Evolutionary conservation across 805 yeast genomes (phyloP).

Genomic region (Barnettozyma salicaria): DNA sequence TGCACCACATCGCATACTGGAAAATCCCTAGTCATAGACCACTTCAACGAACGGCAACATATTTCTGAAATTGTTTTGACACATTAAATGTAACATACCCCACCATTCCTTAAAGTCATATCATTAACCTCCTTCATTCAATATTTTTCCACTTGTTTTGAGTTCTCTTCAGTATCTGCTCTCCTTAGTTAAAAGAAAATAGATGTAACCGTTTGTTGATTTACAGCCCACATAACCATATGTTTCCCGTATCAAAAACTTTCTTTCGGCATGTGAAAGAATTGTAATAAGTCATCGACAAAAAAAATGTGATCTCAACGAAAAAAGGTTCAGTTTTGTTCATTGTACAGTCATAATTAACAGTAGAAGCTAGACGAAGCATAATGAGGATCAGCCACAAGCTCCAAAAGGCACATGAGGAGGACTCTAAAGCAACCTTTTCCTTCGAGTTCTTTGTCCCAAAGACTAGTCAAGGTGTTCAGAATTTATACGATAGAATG

Average conservation of each 20-base stretch:
- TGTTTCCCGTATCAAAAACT: constrained; percentile 12
- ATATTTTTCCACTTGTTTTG: no score
- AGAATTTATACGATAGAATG: constrained; percentile 92
- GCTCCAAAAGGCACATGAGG: constrained; percentile 28
- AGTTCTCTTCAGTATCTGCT: no score
- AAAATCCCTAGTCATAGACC: background rate
- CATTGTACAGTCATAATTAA: background rate
- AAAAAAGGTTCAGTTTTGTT: background rate
- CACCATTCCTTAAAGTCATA: no score
- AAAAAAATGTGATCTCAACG: constrained; percentile 5
- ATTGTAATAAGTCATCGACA: constrained; percentile 7
- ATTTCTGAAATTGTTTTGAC: no score
- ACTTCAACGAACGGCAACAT: background rate
- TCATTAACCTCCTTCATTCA: no score
- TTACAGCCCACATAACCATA: background rate
- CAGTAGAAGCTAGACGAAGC: background rate
- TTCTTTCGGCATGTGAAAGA: constrained; percentile 11
- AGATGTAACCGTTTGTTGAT: constrained; percentile 2
- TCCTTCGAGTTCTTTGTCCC: constrained; percentile 98
- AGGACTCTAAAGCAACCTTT: constrained; percentile 54
- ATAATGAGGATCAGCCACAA: constrained; percentile 37
- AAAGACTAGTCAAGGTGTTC: constrained; percentile 94
- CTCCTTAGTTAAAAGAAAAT: no score
- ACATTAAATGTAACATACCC: no score
- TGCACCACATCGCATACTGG: background rate